Evolutionary conservation across 75 land plant species (phyloP), one percentile per base, ranked within the genome.

Genomic region (Ceratopteris richardii): DNA sequence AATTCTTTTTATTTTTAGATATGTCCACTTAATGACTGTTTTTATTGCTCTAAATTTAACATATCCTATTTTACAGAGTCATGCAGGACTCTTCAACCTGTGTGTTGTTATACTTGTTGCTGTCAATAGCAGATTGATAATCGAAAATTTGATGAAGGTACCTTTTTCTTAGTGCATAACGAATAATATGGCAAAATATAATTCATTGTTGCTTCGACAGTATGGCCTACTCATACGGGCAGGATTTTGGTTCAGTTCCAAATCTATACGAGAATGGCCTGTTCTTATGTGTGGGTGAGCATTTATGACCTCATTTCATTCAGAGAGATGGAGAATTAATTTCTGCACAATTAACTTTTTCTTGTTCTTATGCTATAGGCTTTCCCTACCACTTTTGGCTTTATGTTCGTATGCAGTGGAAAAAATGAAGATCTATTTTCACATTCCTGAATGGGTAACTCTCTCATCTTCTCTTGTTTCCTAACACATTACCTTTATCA

Each of bases 121-220:
- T 40, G 93, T 91, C 40, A 91, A 91, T 67, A 77, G 97, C 69
- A 68, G 97, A 51, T 81, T 91, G 23, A 91, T 91, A 44, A 91
- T 91, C 19, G 97, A 91, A 61, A 91, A 91, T 63, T 54, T 91
- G 17, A 91, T 91, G 97, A 91, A 91, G 95, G 94, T 88, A 60
- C 37, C 26, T 31, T 25, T 9, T 33, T 39, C 28, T 31, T 52
- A 28, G 13, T 21, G 22, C 17, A 1, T 24, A 46, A 46, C 14
- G 14, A 46, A n/a, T n/a, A 46, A n/a, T 46, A 14, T 46, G 3
- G 37, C 37, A 4, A 6, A 17, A 46, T 5, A 46, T 46, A 46
- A 46, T 18, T 6, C 4, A 3, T 40, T 40, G 13, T 40, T 40
- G 42, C 42, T 60, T 44, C 63, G 74, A 72, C 82, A 91, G 94